Percentiles rank a stretch among this genome's conserved stretches.
phyloP scores from a whole-genome alignment of 2,329 filamentous ascomycete genomes.

The Neonectria sp. region DNA sequence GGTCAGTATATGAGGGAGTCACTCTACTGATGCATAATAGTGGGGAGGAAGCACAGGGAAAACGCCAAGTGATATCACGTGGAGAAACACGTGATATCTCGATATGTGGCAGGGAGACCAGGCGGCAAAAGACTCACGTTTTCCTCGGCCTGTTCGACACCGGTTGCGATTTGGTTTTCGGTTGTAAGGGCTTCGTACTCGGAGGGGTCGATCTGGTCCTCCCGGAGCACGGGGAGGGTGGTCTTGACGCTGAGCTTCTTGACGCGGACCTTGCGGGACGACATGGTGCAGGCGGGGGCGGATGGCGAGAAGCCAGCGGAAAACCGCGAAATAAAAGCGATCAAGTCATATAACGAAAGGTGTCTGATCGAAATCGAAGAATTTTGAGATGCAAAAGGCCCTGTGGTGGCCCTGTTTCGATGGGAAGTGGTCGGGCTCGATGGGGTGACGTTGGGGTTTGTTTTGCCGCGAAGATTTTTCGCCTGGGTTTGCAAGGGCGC shows the following conservation, averaged over 20 bases:
- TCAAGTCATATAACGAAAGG: slow-evolving; percentile 73
- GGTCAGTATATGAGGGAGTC: slow-evolving; percentile 49
- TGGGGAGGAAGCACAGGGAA: slow-evolving; percentile 7
- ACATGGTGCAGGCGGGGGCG: slow-evolving; percentile 66
- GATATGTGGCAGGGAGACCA: slow-evolving; percentile 42
- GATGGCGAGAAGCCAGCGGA: slow-evolving; percentile 64
- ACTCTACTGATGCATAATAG: slow-evolving; percentile 10
- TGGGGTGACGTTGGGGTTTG: slow-evolving; percentile 71
- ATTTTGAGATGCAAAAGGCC: slow-evolving; percentile 66
- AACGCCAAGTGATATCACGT: slow-evolving; percentile 58
- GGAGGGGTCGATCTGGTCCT: slow-evolving; percentile 89
- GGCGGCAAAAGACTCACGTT: slow-evolving; percentile 78
- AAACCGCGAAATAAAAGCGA: slow-evolving; percentile 76
- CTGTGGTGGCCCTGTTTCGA: slow-evolving; percentile 68
- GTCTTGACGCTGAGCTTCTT: slow-evolving; percentile 96
- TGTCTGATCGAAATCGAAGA: slow-evolving; percentile 67
- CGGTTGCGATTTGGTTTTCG: slow-evolving; percentile 90
- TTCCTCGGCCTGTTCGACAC: slow-evolving; percentile 97
- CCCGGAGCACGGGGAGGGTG: slow-evolving; percentile 87
- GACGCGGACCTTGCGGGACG: slow-evolving; percentile 80
- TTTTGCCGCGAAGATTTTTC: slow-evolving; percentile 71
- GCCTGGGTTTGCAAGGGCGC: slow-evolving; percentile 54
- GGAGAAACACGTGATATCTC: slow-evolving; percentile 65
- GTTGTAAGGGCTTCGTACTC: slow-evolving; percentile 90
- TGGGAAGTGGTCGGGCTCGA: slow-evolving; percentile 63